Evolutionary conservation across 352 stramenopile species (phyloP).

Genomic region (Pythium utonaiense): DNA sequence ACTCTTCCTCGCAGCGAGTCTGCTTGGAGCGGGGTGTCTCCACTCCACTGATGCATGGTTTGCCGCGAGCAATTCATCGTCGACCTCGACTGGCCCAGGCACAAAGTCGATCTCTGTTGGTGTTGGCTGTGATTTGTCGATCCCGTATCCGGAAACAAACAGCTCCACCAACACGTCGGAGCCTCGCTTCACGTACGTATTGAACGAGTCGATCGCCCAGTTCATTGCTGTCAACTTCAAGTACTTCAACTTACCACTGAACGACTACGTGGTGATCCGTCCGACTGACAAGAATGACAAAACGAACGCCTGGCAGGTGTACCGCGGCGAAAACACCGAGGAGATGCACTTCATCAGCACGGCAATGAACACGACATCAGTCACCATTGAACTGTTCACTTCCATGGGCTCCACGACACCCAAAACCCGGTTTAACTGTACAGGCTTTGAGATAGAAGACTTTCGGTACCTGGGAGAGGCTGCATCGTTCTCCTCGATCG

Average conservation of each 20-base stretch:
- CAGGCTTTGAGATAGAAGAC: conserved; percentile 50
- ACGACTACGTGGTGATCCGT: conserved; percentile 52
- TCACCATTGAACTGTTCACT: conserved; percentile 55
- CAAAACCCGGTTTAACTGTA: conserved; percentile 27
- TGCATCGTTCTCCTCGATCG: background rate
- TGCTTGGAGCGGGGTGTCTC: background rate
- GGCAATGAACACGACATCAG: conserved; percentile 31
- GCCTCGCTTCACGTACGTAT: background rate
- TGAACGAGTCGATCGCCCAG: conserved; percentile 26
- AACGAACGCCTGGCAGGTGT: conserved; percentile 33
- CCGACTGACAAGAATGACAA: conserved; percentile 26
- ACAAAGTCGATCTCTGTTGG: conserved; percentile 33
- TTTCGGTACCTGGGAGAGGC: conserved; percentile 39
- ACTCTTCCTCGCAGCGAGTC: background rate
- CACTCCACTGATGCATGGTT: background rate
- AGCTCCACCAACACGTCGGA: background rate
- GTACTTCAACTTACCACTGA: conserved; percentile 52
- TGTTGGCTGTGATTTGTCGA: conserved; percentile 41
- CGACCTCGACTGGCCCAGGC: conserved; percentile 27
- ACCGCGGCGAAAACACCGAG: conserved; percentile 26
- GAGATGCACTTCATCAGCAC: conserved; percentile 35
- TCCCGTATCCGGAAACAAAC: conserved; percentile 5
- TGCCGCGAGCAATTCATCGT: background rate
- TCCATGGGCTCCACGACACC: conserved; percentile 11
- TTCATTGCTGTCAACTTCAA: conserved; percentile 69